Evolutionary conservation across 176 grass and related monocot species (phyloP), one percentile per base, ranked within the genome.

Genomic region (Oryza longistaminata): DNA sequence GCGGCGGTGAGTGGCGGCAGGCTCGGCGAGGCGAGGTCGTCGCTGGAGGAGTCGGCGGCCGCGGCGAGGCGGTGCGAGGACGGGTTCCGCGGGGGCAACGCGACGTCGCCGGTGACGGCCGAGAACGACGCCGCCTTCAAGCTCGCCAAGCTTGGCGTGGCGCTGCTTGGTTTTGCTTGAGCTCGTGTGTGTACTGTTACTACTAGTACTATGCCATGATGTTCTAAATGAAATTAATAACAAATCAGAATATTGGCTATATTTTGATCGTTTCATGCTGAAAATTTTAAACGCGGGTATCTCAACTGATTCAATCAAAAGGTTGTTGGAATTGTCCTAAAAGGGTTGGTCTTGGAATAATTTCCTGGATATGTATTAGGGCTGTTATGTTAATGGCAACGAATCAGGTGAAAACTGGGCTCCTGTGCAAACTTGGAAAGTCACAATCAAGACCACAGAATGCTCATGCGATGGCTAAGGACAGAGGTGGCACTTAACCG

Each of bases 71-170:
- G 9, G 31, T 88, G 86, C 31, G 55, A 88, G 80, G 43, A 31
- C 0, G 74, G 74, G 11, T 88, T 83, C 67, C 5, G 2, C 7
- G 43, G 33, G 53, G 82, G 16, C 27, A 50, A 6, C 0, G 55
- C 3, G 7, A 1, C 55, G 26, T 88, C 81, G 12, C 87, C 81
- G 5, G 4, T 88, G 74, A 27, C 43, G 16, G 22, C 1, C 7
- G 86, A 88, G 66, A 12, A 78, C 17, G 74, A 53, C 40, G 1
- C 39, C 66, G 66, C 39, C 27, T 83, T 88, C 86, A 71, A 66
- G 73, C 86, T 82, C 12, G 73, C 65, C 15, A 88, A 88, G 66
- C 79, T 88, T 3, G 73, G 26, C 27, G 74, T 88, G 4, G 80
- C 39, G 25, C 60, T 88, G 73, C 73, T 82, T 11, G 0, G 52